Percentiles rank a stretch among this genome's conserved stretches.
Conservation (phyloP, 768 basidiomycete genomes). For the Leccinum broughii region DNA sequence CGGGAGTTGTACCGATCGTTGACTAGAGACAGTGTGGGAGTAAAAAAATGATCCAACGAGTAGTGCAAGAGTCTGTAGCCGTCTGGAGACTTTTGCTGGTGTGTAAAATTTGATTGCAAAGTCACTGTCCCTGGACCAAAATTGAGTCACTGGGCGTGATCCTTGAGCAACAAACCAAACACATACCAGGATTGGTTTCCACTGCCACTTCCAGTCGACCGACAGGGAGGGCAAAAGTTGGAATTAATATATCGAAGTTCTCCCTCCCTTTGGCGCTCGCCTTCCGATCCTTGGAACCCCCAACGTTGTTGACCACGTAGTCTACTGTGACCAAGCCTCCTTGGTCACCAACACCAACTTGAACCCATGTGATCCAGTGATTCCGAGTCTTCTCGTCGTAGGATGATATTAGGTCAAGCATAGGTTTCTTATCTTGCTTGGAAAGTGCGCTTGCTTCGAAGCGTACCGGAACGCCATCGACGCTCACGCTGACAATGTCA, state of each 20-base stretch:
- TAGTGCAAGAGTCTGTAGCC: slow-evolving; percentile 56
- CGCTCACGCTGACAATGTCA: slow-evolving; percentile 52
- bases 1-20: slow-evolving; percentile 9
- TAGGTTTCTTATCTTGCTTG: slow-evolving; percentile 36
- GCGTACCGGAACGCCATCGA: slow-evolving; percentile 65
- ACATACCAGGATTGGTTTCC: slow-evolving; percentile 53
- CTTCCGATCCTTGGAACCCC: slow-evolving; percentile 26
- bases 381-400: slow-evolving; percentile 56
- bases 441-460: slow-evolving; percentile 51
- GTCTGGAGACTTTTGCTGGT: slow-evolving; percentile 43
- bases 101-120: slow-evolving; percentile 55
- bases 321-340: slow-evolving; percentile 58
- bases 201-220: slow-evolving; percentile 65
- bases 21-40: slow-evolving; percentile 50
- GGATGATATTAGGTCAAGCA: slow-evolving; percentile 39
- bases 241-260: slow-evolving; percentile 54
- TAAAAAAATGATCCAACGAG: slow-evolving; percentile 56
- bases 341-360: slow-evolving; percentile 52
- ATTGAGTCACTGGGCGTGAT: slow-evolving; percentile 7
- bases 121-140: slow-evolving; percentile 45
- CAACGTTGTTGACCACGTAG: slow-evolving; percentile 54
- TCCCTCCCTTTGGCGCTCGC: slow-evolving; percentile 34
- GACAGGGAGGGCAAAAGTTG: slow-evolving; percentile 71
- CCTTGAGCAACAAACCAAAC: neutral
- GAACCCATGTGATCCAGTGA: slow-evolving; percentile 68